Evolutionary conservation across 2,329 filamentous ascomycete species (phyloP).

Genomic region (Keithomyces neogunnii): DNA sequence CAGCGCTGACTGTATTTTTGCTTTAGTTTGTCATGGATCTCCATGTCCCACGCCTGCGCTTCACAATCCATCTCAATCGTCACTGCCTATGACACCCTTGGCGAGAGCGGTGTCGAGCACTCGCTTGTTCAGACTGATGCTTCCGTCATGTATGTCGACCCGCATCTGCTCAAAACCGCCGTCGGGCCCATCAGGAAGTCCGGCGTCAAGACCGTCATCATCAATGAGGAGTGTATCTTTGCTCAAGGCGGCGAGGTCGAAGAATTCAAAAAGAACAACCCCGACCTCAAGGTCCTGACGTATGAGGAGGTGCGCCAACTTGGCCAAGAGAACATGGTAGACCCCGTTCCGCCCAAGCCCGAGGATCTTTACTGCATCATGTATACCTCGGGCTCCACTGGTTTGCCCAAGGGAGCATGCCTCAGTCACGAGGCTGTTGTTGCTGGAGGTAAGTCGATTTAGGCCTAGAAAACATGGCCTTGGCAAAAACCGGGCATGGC

Average conservation of each 20-base stretch:
- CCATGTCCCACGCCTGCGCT: slow-evolving; percentile 64
- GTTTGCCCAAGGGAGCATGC: slow-evolving; percentile 79
- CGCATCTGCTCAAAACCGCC: slow-evolving; percentile 61
- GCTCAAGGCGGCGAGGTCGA: slow-evolving; percentile 42
- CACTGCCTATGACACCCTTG: slow-evolving; percentile 90
- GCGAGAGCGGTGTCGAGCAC: slow-evolving; percentile 75
- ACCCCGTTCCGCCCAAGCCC: slow-evolving; percentile 62
- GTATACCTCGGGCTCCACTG: slow-evolving; percentile 86
- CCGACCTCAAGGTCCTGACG: slow-evolving; percentile 43
- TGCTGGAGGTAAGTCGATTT: slow-evolving; percentile 46
- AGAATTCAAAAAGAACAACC: slow-evolving; percentile 47
- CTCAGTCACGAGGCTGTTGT: slow-evolving; percentile 74
- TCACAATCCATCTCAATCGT: slow-evolving; percentile 89
- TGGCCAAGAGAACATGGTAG: slow-evolving; percentile 59
- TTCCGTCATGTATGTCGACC: slow-evolving; percentile 79
- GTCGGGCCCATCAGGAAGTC: slow-evolving; percentile 46
- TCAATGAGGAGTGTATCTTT: slow-evolving; percentile 51
- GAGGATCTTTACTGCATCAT: slow-evolving; percentile 77
- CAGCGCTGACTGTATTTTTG: background rate
- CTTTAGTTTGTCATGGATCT: slow-evolving; percentile 69
- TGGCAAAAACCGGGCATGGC: background rate
- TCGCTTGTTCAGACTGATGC: slow-evolving; percentile 75
- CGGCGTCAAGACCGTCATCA: slow-evolving; percentile 51
- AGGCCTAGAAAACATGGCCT: background rate
- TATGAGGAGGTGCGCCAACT: slow-evolving; percentile 47